phyloP scores from a whole-genome alignment of 495 filamentous ascomycete species.

The Aspergillus leporis region DNA sequence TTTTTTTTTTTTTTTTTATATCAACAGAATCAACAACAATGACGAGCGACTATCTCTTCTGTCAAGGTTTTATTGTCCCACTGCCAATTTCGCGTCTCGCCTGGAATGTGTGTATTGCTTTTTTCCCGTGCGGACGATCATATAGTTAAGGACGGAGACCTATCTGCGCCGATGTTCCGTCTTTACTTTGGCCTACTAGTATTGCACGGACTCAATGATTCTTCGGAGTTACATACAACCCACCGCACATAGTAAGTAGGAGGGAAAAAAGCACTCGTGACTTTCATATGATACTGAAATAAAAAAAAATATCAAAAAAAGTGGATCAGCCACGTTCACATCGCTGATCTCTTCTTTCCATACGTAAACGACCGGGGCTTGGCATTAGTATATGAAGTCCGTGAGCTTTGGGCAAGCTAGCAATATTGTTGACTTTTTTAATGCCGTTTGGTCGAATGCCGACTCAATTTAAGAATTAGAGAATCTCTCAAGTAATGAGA shows the following conservation, averaged over 20 bases:
- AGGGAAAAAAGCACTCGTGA: background rate
- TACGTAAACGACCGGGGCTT: background rate
- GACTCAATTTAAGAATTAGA: background rate
- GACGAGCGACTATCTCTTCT: background rate
- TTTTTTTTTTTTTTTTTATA: background rate
- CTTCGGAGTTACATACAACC: background rate
- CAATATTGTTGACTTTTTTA: background rate
- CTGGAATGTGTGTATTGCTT: background rate
- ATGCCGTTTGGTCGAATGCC: conserved; percentile 1
- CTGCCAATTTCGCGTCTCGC: background rate
- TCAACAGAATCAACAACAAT: background rate
- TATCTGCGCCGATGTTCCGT: background rate
- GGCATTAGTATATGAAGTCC: background rate
- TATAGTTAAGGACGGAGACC: background rate
- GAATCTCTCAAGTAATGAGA: background rate
- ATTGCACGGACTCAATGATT: background rate
- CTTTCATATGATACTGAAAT: conserved; percentile 1
- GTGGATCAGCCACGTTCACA: conserved; percentile 10
- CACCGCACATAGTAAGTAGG: background rate
- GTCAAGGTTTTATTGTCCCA: background rate
- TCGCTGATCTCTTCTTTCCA: conserved; percentile 3
- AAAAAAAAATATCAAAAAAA: background rate
- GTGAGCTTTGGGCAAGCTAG: background rate
- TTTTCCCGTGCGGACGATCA: conserved; percentile 2
- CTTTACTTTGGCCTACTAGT: background rate